phyloP scores from a whole-genome alignment of 2,329 filamentous ascomycete genomes.

The Xylariaceae sp. region DNA sequence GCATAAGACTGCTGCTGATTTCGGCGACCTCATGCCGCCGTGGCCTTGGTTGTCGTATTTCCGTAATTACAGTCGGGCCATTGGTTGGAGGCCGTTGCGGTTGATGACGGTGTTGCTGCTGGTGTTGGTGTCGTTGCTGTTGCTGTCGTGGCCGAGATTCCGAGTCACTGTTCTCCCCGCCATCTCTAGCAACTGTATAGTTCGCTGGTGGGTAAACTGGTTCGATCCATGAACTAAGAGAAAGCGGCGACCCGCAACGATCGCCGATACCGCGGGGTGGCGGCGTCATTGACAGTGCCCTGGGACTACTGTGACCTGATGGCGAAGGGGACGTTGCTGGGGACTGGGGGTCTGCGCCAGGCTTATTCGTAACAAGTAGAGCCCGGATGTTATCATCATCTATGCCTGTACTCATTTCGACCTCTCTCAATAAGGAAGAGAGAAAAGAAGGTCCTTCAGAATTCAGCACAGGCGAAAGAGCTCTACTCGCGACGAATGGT shows the following conservation, averaged over 20 bases:
- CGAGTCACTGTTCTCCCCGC: conserved; percentile 44
- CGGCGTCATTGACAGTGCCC: conserved; percentile 63
- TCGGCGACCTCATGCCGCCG: conserved; percentile 41
- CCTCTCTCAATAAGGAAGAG: conserved; percentile 80
- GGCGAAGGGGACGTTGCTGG: conserved; percentile 61
- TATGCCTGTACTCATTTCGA: conserved; percentile 60
- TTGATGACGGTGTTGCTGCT: neutral
- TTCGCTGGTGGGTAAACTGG: conserved; percentile 70
- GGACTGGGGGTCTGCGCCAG: conserved; percentile 46
- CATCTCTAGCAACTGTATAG: conserved; percentile 55
- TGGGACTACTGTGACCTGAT: conserved; percentile 61
- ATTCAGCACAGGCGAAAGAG: conserved; percentile 29
- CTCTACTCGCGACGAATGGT: conserved; percentile 8
- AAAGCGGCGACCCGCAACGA: conserved; percentile 59
- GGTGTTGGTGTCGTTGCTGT: neutral
- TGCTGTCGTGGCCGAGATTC: conserved; percentile 36
- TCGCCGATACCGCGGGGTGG: conserved; percentile 58
- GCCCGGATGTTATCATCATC: conserved; percentile 50
- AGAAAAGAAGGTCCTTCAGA: conserved; percentile 67
- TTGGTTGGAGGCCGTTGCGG: conserved; percentile 20
- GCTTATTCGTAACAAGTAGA: conserved; percentile 35
- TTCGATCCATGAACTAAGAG: conserved; percentile 65
- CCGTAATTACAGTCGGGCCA: conserved; percentile 35
- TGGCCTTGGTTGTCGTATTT: conserved; percentile 50
- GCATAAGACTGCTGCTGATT: conserved; percentile 35